Evolutionary conservation across 169 alveolate species (phyloP).

Genomic region (Ichthyophthirius multifiliis): DNA sequence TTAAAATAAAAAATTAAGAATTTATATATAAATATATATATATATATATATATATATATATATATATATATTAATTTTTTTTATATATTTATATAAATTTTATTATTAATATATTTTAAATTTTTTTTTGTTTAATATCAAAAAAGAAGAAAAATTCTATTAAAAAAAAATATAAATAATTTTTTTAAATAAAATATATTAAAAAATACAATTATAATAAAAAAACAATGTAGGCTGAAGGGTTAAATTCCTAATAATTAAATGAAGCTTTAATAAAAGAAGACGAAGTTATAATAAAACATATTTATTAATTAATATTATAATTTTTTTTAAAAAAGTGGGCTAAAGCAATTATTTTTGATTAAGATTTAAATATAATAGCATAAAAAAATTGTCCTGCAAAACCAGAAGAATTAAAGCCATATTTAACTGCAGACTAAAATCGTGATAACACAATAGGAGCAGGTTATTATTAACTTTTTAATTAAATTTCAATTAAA

Average conservation of each 20-base stretch:
- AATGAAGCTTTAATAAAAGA: slow-evolving; percentile 3
- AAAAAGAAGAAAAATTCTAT: too few relatives aligned
- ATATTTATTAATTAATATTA: neutral
- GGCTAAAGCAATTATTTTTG: slow-evolving; percentile 70
- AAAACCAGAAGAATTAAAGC: slow-evolving; percentile 26
- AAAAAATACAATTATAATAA: neutral
- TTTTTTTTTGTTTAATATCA: too few relatives aligned
- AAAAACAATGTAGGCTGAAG: neutral
- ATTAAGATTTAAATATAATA: slow-evolving; percentile 49
- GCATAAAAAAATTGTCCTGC: slow-evolving; percentile 53
- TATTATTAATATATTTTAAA: too few relatives aligned
- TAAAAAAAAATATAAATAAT: too few relatives aligned
- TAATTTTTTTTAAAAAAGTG: slow-evolving; percentile 29
- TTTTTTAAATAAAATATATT: neutral
- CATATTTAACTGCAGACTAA: slow-evolving; percentile 59
- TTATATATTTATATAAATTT: too few relatives aligned
- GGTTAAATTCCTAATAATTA: neutral
- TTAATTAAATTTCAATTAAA: neutral
- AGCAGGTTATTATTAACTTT: slow-evolving; percentile 16
- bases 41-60: too few relatives aligned
- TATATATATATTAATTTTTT: too few relatives aligned
- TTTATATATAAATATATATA: too few relatives aligned
- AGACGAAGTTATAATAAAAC: neutral
- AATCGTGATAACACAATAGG: slow-evolving; percentile 85
- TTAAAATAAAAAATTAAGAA: too few relatives aligned